Base-by-base conservation (phyloP, 495 filamentous ascomycete species). In the Xylaria acuta region DNA sequence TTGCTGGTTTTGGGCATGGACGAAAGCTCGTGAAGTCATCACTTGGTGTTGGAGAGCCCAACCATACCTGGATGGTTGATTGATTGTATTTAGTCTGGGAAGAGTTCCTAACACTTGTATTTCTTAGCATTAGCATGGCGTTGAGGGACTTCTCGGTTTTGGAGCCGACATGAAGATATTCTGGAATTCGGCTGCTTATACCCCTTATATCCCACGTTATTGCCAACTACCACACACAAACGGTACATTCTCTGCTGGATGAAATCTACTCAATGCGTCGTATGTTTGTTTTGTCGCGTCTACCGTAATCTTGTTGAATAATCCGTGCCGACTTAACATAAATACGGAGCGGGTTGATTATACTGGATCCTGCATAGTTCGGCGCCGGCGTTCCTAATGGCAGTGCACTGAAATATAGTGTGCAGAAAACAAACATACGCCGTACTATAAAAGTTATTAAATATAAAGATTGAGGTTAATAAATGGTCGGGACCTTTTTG, bases 101-200 rank as follows among this genome's bases (percentile, higher is more conserved):
- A 58, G 40, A 62, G 22, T 43, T 68, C n/a, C 18, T 3, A 18
- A 51, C 11, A 51, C 3, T 25, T 36, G 25, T 41, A 53, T 64
- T 64, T 45, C 34, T 18, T 12, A 18, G 34, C 34, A 54, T 70
- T 22, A 53, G 68, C 68, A 54, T 41, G 68, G 68, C 58, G 56
- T 54, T 62, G 12, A 70, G 16, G 40, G 32, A 62, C n/a, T 40
- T 41, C 8, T 12, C 16, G 25, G 20, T 8, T 51, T 43, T n/a
- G n/a, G 20, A 54, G 18, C 20, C 3, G 5, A 68, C 16, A 5
- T 49, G n/a, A 6, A 27, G 25, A 22, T 9, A 20, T 36, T 40
- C 45, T 11, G 18, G 16, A 41, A 41, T 25, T 16, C 5, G 3
- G 36, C 9, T 56, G 32, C 54, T 58, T 20, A 9, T 20, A 16